Evolutionary conservation across 129 eudicot genomes (phyloP), one percentile per base, ranked within the genome.

Genomic region (Centella asiatica): DNA sequence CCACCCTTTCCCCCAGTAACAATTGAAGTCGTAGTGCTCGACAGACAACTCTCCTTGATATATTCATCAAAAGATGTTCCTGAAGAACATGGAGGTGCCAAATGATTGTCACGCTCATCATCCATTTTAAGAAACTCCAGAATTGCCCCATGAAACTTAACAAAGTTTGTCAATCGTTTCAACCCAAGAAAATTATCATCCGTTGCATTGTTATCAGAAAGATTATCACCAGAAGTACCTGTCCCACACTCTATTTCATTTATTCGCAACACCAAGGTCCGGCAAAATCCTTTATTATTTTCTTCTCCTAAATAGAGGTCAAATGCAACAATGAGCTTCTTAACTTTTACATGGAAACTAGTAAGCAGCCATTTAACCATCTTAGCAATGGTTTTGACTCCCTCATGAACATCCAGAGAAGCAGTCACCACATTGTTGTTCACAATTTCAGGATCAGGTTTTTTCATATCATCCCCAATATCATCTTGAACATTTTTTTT

Each of bases 321-420:
- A 26, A 93, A 74, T 9, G 87, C 99, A 37, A 88, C 73, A 10
- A 87, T 85, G 44, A 93, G 29, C 42, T 76, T 87, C 46, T 65
- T 87, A 5, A 93, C 55, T 72, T 75, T 82, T 15, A 88, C 78
- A 70, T 87, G 85, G 60, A 93, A 93, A 67, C 99, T 87, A 37
- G 95, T 85, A 24, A 93, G 87, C 74, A 93, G 68, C 89, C 83
- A 78, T 58, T 88, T 87, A 7, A 93, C 93, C 95, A 85, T 78
- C 44, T 82, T 85, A 33, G 99, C 99, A 58, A 93, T 76, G 26
- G 95, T 78, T 80, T 93, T 87, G 32, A 93, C 99, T 78, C 99
- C 99, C 77, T 87, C 95, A 65, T 93, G 99, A 74, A 93, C 89
- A 65, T 82, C 86, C 60, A 76, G 82, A 23, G 86, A 68, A 56